These are phyloP conservation scores for Moringa oleifera DNA, from an alignment of 345 rosid genomes.

Conservation along the genomic window DNA sequence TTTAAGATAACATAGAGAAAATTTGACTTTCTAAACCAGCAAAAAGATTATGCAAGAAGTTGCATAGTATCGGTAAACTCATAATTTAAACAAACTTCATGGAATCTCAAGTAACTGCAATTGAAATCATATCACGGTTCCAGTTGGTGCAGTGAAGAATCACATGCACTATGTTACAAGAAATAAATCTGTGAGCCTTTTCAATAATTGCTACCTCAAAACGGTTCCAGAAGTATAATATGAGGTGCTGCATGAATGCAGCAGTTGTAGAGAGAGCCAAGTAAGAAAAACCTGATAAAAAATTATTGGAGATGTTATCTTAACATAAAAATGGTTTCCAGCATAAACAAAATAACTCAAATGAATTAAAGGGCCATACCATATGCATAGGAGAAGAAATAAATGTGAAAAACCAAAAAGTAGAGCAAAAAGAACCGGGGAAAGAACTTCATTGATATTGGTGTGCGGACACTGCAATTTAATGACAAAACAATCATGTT, in stretches of 20 bases:
- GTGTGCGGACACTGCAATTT: slow-evolving; percentile 86
- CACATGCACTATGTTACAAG: too few relatives aligned
- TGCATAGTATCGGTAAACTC: too few relatives aligned
- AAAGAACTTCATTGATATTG: slow-evolving; percentile 98
- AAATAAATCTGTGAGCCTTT: not conserved
- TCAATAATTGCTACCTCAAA: slow-evolving; percentile 64
- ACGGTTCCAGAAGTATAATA: slow-evolving; percentile 96
- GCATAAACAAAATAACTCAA: not conserved
- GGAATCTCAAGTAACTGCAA: too few relatives aligned
- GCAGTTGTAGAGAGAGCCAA: slow-evolving; percentile 84
- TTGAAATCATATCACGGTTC: too few relatives aligned
- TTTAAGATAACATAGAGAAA: too few relatives aligned
- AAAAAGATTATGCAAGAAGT: not conserved
- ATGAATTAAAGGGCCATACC: slow-evolving; percentile 40
- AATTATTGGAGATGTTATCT: not conserved
- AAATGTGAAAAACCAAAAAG: slow-evolving; percentile 96
- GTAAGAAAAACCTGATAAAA: slow-evolving; percentile 80
- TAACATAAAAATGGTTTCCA: not conserved
- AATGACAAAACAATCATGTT: slow-evolving; percentile 8
- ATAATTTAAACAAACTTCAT: too few relatives aligned
- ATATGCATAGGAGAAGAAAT: slow-evolving; percentile 88
- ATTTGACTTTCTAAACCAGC: not conserved
- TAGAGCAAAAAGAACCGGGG: slow-evolving; percentile 97
- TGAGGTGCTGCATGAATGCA: slow-evolving; percentile 96
- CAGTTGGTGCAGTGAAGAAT: too few relatives aligned